phyloP scores from a whole-genome alignment of 352 stramenopile genomes.

The Globisporangium irregulare region DNA sequence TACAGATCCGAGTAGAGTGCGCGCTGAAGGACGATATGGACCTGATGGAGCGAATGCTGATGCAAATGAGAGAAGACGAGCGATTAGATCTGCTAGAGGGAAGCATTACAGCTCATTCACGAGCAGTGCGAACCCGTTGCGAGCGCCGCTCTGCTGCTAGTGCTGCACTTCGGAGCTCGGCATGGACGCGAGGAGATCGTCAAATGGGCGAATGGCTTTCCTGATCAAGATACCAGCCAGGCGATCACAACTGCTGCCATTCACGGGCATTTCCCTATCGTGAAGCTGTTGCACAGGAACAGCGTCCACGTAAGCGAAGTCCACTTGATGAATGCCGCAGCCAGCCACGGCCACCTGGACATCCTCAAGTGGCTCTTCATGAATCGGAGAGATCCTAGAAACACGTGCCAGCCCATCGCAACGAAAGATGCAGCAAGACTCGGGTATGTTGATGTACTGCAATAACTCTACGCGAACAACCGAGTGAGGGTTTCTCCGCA shows the following conservation, averaged over 20 bases:
- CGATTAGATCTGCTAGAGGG: too few species aligned
- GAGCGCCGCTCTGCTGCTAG: too few species aligned
- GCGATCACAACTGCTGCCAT: too few species aligned
- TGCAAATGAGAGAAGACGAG: too few species aligned
- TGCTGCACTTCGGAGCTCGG: not conserved
- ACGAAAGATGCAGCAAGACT: not conserved
- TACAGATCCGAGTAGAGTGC: too few species aligned
- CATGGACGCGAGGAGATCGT: not conserved
- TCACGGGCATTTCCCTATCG: too few species aligned
- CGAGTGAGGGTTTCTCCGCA: not conserved
- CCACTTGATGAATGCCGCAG: not conserved
- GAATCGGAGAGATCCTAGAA: not conserved
- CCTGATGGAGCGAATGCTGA: too few species aligned
- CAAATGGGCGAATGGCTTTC: too few species aligned
- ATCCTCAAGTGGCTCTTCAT: not conserved
- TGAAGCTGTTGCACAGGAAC: not conserved
- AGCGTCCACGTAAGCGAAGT: not conserved
- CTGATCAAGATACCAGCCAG: too few species aligned
- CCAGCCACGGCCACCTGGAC: not conserved
- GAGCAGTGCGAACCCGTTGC: too few species aligned
- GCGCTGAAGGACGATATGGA: too few species aligned
- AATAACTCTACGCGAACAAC: constrained; percentile 1
- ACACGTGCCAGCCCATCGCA: not conserved
- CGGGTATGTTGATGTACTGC: not conserved
- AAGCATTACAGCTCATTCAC: too few species aligned